A percentile compares a stretch with the other conserved stretches of the same genome.
Evolutionary conservation across 2,329 filamentous ascomycete genomes (phyloP).

Genomic region (Neonectria ditissima): DNA sequence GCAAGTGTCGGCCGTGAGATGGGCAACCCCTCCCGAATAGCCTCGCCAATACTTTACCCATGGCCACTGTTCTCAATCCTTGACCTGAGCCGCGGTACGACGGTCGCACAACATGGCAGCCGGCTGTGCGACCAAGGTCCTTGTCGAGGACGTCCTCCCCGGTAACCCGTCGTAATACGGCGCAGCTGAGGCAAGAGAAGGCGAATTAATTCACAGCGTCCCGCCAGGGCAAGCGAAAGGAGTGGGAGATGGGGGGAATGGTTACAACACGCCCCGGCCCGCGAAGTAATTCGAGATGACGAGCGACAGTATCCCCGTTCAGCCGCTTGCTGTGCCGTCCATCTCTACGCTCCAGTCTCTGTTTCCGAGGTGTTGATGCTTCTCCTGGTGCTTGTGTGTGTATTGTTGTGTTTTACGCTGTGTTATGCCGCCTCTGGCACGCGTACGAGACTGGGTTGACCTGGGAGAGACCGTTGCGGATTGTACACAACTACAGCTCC

Average conservation of each 20-base stretch:
- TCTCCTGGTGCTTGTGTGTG: conserved; percentile 5
- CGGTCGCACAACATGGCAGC: conserved; percentile 35
- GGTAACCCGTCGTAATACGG: conserved; percentile 34
- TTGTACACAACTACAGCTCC: conserved; percentile 13
- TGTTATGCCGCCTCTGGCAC: conserved; percentile 4
- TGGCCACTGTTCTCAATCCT: not conserved
- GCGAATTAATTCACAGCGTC: conserved; percentile 42
- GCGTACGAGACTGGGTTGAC: not conserved
- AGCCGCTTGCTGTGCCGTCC: conserved; percentile 24
- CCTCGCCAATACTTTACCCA: not conserved
- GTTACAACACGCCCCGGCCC: conserved; percentile 35
- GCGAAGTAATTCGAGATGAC: conserved; percentile 27
- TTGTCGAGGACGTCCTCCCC: conserved; percentile 16
- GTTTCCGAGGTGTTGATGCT: conserved; percentile 12
- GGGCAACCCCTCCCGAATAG: not conserved
- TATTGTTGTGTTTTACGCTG: conserved; percentile 14
- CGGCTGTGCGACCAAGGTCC: conserved; percentile 18
- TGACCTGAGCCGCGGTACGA: conserved; percentile 36
- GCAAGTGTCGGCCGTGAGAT: not conserved
- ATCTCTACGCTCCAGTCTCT: conserved; percentile 7
- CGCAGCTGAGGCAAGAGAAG: conserved; percentile 32
- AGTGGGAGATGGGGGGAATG: conserved; percentile 15
- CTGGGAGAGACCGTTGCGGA: conserved; percentile 1
- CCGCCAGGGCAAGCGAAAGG: conserved; percentile 42
- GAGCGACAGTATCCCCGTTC: conserved; percentile 29